phyloP scores from a whole-genome alignment of 495 filamentous ascomycete genomes.

The Aspergillus wentii region DNA sequence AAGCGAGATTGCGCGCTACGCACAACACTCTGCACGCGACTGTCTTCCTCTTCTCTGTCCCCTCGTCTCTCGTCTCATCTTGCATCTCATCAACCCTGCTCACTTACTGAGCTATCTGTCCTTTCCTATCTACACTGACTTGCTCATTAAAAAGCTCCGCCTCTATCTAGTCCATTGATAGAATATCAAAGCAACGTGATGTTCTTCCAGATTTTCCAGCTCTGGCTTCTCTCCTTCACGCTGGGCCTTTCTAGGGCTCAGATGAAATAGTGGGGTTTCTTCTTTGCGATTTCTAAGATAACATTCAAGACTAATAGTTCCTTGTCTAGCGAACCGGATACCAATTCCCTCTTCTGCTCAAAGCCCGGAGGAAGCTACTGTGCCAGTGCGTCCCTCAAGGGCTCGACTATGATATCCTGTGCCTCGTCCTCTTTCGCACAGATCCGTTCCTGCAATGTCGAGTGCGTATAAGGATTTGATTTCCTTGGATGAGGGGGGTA shows the following conservation, averaged over 20 bases:
- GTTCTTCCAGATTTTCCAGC: too few species aligned
- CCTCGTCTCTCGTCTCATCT: not conserved
- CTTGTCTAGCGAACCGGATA: constrained; percentile 5
- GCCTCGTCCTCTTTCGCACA: constrained; percentile 1
- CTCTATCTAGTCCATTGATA: too few species aligned
- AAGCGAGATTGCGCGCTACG: too few species aligned
- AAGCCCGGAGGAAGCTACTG: constrained; percentile 12
- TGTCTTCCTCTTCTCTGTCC: not conserved
- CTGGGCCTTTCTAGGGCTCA: constrained; percentile 3
- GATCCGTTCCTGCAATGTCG: constrained; percentile 12
- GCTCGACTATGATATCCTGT: constrained; percentile 12
- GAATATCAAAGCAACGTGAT: too few species aligned
- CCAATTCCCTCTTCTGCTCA: constrained; percentile 13
- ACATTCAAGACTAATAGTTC: not conserved
- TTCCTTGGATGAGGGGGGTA: not conserved
- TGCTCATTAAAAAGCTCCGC: too few species aligned
- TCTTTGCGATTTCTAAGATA: too few species aligned
- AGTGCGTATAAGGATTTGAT: constrained; percentile 5
- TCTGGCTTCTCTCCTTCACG: too few species aligned
- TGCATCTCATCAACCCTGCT: not conserved
- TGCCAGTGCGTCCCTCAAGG: constrained; percentile 9
- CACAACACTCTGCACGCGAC: too few species aligned
- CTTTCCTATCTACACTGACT: not conserved
- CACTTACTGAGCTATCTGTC: not conserved
- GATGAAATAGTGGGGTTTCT: constrained; percentile 5